These are phyloP conservation scores for Prosopis cineraria DNA, from an alignment of 306 rosid species.

Conservation along the genomic window DNA sequence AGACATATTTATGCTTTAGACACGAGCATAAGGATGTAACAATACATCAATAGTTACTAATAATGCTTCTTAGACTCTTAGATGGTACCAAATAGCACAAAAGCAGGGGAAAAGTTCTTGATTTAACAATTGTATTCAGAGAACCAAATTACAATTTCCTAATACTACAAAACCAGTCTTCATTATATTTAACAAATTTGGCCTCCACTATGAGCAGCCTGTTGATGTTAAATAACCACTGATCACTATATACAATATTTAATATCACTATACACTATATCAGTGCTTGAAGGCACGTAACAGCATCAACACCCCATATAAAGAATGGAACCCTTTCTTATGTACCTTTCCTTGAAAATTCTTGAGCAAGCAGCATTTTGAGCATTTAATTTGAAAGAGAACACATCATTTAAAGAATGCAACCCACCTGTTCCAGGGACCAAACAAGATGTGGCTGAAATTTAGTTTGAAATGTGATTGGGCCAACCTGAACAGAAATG, in stretches of 20 bases:
- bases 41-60: neutral
- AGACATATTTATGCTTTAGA: neutral
- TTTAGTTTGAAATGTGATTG: constrained; percentile 78
- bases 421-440: constrained; percentile 82
- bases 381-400: constrained; percentile 2
- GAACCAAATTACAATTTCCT: constrained; percentile 8
- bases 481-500: constrained; percentile 68
- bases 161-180: neutral
- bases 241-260: neutral
- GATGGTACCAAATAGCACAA: neutral
- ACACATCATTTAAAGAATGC: constrained; percentile 20
- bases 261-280: neutral
- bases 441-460: constrained; percentile 93
- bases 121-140: constrained; percentile 1
- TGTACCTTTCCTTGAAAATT: neutral
- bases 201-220: neutral
- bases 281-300: neutral
- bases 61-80: neutral
- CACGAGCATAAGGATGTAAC: neutral
- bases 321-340: constrained; percentile 3
- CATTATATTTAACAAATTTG: neutral
- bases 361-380: constrained; percentile 10
- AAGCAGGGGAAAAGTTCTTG: neutral
- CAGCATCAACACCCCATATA: constrained; percentile 23
- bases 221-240: constrained; percentile 9